These are phyloP conservation scores for Phytomonas serpens DNA, from an alignment of 208 protist species.

Conservation along the genomic window DNA sequence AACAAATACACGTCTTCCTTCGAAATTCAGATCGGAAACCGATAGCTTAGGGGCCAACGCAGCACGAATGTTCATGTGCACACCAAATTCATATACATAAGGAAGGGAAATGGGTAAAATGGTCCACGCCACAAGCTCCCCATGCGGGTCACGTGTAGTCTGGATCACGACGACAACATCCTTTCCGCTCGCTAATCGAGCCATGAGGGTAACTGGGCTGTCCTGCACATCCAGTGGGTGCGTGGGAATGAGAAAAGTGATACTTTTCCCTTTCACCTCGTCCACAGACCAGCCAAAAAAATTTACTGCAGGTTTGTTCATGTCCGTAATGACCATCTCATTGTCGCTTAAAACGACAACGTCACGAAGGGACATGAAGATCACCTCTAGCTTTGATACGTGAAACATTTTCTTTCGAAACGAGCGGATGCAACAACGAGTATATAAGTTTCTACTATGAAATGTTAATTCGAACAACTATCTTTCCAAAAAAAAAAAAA, in stretches of 20 bases:
- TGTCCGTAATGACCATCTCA: conserved; percentile 85
- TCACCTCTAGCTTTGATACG: conserved; percentile 73
- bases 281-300: conserved; percentile 74
- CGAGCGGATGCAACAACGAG: background rate
- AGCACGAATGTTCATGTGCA: conserved; percentile 83
- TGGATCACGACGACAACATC: conserved; percentile 79
- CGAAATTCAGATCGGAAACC: conserved; percentile 82
- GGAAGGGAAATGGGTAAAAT: conserved; percentile 73
- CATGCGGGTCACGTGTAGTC: conserved; percentile 80
- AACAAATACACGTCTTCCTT: conserved; percentile 91
- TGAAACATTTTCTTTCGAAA: conserved; percentile 34
- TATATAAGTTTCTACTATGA: background rate
- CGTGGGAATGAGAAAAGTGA: conserved; percentile 80
- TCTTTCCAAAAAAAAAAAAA: conserved; percentile 6
- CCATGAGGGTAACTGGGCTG: conserved; percentile 70
- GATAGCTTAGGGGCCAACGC: conserved; percentile 84
- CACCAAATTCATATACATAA: conserved; percentile 76
- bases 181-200: conserved; percentile 40
- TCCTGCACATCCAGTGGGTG: conserved; percentile 80
- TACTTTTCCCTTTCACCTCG: conserved; percentile 80
- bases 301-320: conserved; percentile 60
- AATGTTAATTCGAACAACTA: background rate
- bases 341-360: conserved; percentile 87
- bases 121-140: conserved; percentile 82
- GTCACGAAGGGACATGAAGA: conserved; percentile 83